phyloP scores from a whole-genome alignment of 2,329 filamentous ascomycete genomes.

The Diaporthe caulivora region DNA sequence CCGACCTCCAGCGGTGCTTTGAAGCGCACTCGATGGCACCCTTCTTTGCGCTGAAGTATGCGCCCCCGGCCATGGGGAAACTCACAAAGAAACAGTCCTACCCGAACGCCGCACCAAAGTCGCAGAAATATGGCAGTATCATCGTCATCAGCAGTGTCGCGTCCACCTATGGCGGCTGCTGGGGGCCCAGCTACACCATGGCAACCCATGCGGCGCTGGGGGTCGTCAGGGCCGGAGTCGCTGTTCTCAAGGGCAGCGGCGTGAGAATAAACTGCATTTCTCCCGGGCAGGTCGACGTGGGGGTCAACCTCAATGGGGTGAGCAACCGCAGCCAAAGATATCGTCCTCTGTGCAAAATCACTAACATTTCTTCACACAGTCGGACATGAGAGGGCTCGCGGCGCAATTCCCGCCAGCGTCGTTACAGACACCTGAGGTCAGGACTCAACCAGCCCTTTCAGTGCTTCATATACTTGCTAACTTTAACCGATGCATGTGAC shows the following conservation, averaged over 20 bases:
- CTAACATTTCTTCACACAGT: constrained; percentile 43
- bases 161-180: constrained; percentile 68
- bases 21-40: constrained; percentile 72
- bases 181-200: constrained; percentile 73
- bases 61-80: constrained; percentile 73
- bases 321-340: constrained; percentile 35
- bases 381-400: constrained; percentile 63
- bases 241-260: constrained; percentile 68
- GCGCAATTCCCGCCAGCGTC: constrained; percentile 67
- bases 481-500: neutral
- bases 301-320: constrained; percentile 57
- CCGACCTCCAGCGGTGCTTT: constrained; percentile 68
- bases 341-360: no score
- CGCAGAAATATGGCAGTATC: constrained; percentile 71
- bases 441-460: neutral
- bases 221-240: constrained; percentile 69
- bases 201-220: constrained; percentile 70
- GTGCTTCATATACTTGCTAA: neutral
- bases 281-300: constrained; percentile 55
- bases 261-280: constrained; percentile 69
- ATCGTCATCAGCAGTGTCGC: constrained; percentile 72
- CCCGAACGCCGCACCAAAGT: constrained; percentile 71
- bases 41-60: constrained; percentile 75
- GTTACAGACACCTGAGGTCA: constrained; percentile 62
- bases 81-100: constrained; percentile 66